Percentiles rank a stretch among this genome's conserved stretches.
Conservation (phyloP, 2,329 filamentous ascomycete genomes). For the Stemphylium lycopersici region DNA sequence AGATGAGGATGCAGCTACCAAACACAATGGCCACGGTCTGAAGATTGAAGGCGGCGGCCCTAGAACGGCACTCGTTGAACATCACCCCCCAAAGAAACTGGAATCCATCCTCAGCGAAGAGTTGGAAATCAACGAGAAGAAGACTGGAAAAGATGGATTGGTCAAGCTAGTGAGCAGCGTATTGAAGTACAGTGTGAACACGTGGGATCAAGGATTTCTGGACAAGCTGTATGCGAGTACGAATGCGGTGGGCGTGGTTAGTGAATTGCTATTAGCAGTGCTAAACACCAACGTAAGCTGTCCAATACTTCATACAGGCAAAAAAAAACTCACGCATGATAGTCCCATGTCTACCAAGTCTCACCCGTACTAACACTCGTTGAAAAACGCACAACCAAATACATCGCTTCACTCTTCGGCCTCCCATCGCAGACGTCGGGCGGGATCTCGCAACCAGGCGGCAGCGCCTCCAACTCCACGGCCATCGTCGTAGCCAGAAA, state of each 20-base stretch:
- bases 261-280: conserved; percentile 81
- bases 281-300: conserved; percentile 81
- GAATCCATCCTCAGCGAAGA: conserved; percentile 44
- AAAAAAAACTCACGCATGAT: background rate
- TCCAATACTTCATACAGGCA: background rate
- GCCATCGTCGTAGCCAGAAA: conserved; percentile 89
- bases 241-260: conserved; percentile 82
- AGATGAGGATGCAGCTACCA: conserved; percentile 65
- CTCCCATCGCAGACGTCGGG: conserved; percentile 61
- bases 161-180: conserved; percentile 66
- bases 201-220: conserved; percentile 96
- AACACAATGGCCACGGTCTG: conserved; percentile 63
- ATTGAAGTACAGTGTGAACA: conserved; percentile 89
- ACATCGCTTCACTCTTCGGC: conserved; percentile 73
- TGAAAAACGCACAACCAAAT: conserved; percentile 79
- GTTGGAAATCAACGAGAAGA: conserved; percentile 46
- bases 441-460: conserved; percentile 79
- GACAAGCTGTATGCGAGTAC: conserved; percentile 95
- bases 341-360: conserved; percentile 90
- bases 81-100: conserved; percentile 53
- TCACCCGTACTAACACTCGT: conserved; percentile 86
- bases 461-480: conserved; percentile 82
- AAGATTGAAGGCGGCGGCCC: conserved; percentile 67
- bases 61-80: conserved; percentile 52
- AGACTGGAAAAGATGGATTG: conserved; percentile 52